Base-by-base conservation (phyloP, 148 eudicot species). In the Salicornia ramosissima region DNA sequence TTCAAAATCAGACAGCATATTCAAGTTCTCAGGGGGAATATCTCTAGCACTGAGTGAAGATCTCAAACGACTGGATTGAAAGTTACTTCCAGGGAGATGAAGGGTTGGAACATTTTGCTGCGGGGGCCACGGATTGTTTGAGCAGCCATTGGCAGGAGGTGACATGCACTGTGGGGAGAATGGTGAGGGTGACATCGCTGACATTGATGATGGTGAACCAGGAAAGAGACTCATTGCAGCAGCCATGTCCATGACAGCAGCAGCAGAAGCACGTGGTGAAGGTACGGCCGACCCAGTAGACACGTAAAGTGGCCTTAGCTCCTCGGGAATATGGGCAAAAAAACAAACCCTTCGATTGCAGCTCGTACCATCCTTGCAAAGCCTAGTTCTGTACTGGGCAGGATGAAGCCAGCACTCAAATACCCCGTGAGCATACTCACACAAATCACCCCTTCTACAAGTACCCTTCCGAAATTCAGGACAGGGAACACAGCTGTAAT, bases 401-500 rank as follows among this genome's bases (percentile, higher is more conserved):
- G 80, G 82, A 61, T 79, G 80, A 40, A 82, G 80, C 85, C 82
- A 81, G 34, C 73, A 77, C 49, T 89, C 91, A 79, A 89, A 87
- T 57, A 87, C 91, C n/a, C 91, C 96, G 74, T 87, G 91, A 31
- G 91, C 96, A 65, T 87, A 87, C 61, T 85, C 92, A 65, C 91
- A 89, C 88, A 85, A 82, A 68, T 89, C 90, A 10, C 88, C 91
- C 30, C 88, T 73, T 74, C 89, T 82, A 55, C 92, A 90, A 6
- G 90, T 72, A 9, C 90, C 88, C 79, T 90, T 88, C 8, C 90
- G 73, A 68, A 90, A 90, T 49, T 90, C 96, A 45, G 92, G 90
- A 55, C 96, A 90, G 4, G 92, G 92, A 29, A 90, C 96, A 75
- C 96, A 87, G 61, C 92, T 87, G 77, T 88, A 90, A 54, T 90